Evolutionary conservation across 768 basidiomycete genomes (phyloP).

Genomic region (Pisolithus tinctorius): DNA sequence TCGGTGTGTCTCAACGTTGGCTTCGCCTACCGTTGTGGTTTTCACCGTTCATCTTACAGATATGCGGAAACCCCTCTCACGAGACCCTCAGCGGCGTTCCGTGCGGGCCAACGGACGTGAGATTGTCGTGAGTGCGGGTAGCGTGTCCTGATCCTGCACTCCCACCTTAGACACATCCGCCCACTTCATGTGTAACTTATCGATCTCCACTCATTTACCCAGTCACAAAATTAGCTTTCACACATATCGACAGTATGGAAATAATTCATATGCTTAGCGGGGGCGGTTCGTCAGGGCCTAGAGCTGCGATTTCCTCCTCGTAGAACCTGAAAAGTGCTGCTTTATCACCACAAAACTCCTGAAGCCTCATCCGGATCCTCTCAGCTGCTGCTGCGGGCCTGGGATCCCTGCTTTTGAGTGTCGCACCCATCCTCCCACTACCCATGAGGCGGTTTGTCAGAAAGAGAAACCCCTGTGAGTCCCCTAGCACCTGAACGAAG

Average conservation of each 20-base stretch:
- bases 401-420: slow-evolving; percentile 48
- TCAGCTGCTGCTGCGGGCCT: slow-evolving; percentile 55
- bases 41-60: slow-evolving; percentile 24
- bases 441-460: slow-evolving; percentile 83
- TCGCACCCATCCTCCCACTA: slow-evolving; percentile 54
- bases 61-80: slow-evolving; percentile 70
- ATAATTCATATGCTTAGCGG: slow-evolving; percentile 37
- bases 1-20: slow-evolving; percentile 55
- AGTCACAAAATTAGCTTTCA: slow-evolving; percentile 5
- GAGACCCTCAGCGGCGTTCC: slow-evolving; percentile 55
- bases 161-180: slow-evolving; percentile 1
- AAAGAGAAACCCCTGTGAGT: slow-evolving; percentile 76
- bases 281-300: slow-evolving; percentile 37
- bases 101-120: slow-evolving; percentile 68
- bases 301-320: slow-evolving; percentile 54
- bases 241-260: slow-evolving; percentile 6
- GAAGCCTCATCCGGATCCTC: slow-evolving; percentile 51
- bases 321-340: slow-evolving; percentile 58
- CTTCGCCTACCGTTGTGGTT: not conserved
- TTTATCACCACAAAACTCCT: slow-evolving; percentile 59
- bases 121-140: slow-evolving; percentile 47
- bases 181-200: not conserved
- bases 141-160: slow-evolving; percentile 26
- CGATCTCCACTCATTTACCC: not conserved
- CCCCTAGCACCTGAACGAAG: slow-evolving; percentile 84